A percentile compares a stretch with the other conserved stretches of the same genome.
phyloP scores from a whole-genome alignment of 2,329 filamentous ascomycete genomes.

The Periconia macrospinosa region DNA sequence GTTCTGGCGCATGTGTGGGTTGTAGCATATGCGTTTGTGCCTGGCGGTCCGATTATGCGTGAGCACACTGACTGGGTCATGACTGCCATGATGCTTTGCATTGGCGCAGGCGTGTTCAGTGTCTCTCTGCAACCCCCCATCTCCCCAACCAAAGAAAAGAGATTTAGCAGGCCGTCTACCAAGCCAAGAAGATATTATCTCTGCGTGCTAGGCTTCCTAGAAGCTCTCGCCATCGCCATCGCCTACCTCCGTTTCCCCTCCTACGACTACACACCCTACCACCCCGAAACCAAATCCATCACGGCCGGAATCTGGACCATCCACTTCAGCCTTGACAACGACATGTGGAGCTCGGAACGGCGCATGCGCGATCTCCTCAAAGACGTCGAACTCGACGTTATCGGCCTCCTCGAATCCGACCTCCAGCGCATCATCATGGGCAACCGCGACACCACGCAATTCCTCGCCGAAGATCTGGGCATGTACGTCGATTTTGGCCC shows the following conservation, averaged over 20 bases:
- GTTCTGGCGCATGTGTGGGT: conserved; percentile 99
- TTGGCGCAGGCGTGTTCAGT: conserved; percentile 84
- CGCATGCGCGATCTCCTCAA: conserved; percentile 90
- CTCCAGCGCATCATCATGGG: conserved; percentile 99
- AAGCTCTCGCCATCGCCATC: conserved; percentile 76
- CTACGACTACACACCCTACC: conserved; percentile 89
- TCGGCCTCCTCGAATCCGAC: conserved; percentile 92
- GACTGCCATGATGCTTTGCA: conserved; percentile 78
- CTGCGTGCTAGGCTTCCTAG: conserved; percentile 72
- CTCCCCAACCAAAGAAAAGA: conserved; percentile 47
- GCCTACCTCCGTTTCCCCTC: conserved; percentile 90
- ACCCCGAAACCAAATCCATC: conserved; percentile 81
- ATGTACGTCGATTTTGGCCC: conserved; percentile 99
- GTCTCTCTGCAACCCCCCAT: conserved; percentile 55
- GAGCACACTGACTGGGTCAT: conserved; percentile 97
- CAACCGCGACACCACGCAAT: conserved; percentile 94
- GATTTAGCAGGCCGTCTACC: conserved; percentile 49
- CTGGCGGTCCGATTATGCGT: conserved; percentile 86
- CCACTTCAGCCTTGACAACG: conserved; percentile 95
- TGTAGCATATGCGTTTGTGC: conserved; percentile 96
- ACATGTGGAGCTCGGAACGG: conserved; percentile 97
- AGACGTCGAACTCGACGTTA: conserved; percentile 94
- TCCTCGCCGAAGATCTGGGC: conserved; percentile 90
- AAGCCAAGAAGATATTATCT: conserved; percentile 68
- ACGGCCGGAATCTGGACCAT: conserved; percentile 99